Conservation (phyloP, 2,329 filamentous ascomycete species). For the Fusarium algeriense region DNA sequence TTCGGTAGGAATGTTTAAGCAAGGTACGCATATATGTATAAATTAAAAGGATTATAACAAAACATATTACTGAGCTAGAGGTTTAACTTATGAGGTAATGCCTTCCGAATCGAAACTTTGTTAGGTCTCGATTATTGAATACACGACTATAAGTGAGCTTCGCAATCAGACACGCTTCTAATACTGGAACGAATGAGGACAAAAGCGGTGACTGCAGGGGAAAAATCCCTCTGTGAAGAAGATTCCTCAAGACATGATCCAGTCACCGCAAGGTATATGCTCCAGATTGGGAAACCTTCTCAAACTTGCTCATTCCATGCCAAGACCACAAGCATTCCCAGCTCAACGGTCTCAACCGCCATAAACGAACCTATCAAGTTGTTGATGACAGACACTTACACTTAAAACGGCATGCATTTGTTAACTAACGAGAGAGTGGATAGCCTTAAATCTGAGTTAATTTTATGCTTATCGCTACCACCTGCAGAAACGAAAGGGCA, state of each 20-base stretch:
- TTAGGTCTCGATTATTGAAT: not conserved
- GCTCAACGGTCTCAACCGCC: not conserved
- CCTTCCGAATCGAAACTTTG: not conserved
- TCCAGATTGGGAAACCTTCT: conserved; percentile 12
- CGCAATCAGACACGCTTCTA: fast-evolving
- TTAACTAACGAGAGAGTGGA: not conserved
- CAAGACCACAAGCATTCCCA: conserved; percentile 5
- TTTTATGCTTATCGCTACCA: conserved; percentile 10
- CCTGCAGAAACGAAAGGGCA: not conserved
- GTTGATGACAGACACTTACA: not conserved
- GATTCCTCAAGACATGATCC: not conserved
- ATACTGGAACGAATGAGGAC: not conserved
- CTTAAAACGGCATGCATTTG: not conserved
- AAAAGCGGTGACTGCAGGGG: not conserved
- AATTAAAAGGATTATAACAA: too few species aligned
- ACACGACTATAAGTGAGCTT: not conserved
- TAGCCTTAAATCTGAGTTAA: conserved; percentile 4
- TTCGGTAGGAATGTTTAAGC: too few species aligned
- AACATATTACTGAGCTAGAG: fast-evolving
- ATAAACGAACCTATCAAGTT: conserved; percentile 1
- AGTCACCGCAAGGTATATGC: not conserved
- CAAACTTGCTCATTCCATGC: conserved; percentile 21
- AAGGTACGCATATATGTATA: too few species aligned
- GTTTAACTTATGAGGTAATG: not conserved
- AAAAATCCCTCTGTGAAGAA: not conserved